Conservation (phyloP, 2,329 filamentous ascomycete genomes). For the Alternaria viburni region DNA sequence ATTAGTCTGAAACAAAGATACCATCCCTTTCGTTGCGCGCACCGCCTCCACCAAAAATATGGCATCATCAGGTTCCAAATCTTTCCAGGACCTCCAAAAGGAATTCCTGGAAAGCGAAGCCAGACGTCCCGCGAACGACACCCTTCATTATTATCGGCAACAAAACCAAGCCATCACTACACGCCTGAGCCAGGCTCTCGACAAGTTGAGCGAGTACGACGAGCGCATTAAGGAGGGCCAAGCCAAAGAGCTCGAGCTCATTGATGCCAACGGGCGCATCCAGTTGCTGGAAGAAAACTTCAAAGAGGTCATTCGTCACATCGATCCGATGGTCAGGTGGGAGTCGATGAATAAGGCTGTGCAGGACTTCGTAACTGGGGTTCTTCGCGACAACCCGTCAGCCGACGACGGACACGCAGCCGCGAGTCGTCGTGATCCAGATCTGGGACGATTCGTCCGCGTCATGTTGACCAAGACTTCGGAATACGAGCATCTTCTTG, state of each 20-base stretch:
- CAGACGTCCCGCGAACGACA: neutral
- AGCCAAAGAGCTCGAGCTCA: neutral
- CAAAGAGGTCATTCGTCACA: neutral
- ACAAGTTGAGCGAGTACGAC: neutral
- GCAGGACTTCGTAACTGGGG: neutral
- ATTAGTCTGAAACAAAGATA: neutral
- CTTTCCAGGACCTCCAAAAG: neutral
- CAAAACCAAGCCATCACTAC: neutral
- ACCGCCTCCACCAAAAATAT: neutral
- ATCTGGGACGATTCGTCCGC: neutral
- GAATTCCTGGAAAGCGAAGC: neutral
- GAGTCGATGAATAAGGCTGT: neutral
- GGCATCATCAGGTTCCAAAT: neutral
- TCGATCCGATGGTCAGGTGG: neutral
- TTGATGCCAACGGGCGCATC: neutral
- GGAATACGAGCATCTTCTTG: neutral
- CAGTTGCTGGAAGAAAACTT: neutral
- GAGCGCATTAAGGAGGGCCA: neutral
- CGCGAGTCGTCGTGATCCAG: neutral
- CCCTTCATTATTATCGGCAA: neutral
- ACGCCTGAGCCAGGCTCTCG: neutral
- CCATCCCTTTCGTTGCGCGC: neutral
- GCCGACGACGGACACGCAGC: neutral
- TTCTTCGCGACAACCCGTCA: neutral
- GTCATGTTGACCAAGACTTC: neutral